phyloP scores from a whole-genome alignment of 2,329 filamentous ascomycete genomes.

The Alternaria tenuissima region DNA sequence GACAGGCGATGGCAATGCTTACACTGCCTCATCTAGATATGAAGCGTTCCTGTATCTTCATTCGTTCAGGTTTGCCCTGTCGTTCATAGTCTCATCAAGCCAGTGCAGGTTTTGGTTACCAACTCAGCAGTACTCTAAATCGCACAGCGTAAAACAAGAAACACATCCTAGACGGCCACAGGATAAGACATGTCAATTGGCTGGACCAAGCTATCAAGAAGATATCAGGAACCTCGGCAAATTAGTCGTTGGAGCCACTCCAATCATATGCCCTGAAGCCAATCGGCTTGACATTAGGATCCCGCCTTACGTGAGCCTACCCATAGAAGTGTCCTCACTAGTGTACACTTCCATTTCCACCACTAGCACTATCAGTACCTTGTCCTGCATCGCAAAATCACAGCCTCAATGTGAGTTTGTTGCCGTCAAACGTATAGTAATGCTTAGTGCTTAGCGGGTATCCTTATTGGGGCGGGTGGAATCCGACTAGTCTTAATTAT shows the following conservation, averaged over 20 bases:
- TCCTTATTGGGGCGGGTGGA: slow-evolving; percentile 6
- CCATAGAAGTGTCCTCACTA: slow-evolving; percentile 3
- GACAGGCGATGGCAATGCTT: background rate
- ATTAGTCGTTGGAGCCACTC: background rate
- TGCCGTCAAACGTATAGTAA: background rate
- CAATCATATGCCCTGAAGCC: background rate
- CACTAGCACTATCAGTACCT: background rate
- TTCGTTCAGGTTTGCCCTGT: background rate
- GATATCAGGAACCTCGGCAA: background rate
- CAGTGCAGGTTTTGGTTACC: background rate
- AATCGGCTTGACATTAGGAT: slow-evolving; percentile 1
- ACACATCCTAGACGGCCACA: background rate
- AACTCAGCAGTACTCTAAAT: background rate
- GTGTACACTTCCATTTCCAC: background rate
- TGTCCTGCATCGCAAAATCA: background rate
- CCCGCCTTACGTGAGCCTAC: slow-evolving; percentile 13
- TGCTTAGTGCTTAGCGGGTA: slow-evolving; percentile 16
- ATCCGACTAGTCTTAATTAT: slow-evolving; percentile 8
- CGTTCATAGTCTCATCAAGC: background rate
- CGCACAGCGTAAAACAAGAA: background rate
- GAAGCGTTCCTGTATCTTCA: background rate
- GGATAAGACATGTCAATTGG: background rate
- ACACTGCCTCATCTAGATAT: slow-evolving; percentile 2
- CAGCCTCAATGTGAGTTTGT: slow-evolving; percentile 2
- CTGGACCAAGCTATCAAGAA: background rate